Evolutionary conservation across 768 basidiomycete genomes (phyloP), one percentile per base, ranked within the genome.

Genomic region (Daedaleopsis nitida): DNA sequence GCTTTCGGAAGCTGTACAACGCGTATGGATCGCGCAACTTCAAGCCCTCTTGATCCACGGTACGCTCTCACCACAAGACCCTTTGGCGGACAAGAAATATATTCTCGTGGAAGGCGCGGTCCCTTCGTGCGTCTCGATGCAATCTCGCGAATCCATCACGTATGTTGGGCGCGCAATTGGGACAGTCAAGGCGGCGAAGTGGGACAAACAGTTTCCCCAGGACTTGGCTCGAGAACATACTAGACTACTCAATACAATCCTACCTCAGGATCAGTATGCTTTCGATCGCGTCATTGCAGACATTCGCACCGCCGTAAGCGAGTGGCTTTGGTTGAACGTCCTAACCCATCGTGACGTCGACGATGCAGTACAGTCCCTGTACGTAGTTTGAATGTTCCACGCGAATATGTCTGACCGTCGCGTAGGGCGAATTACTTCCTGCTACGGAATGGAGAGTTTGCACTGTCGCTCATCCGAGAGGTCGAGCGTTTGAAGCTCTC

Each of bases 251-350:
- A 86, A 87, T 61, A 77, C 77, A 10, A 86, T 91, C 4, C 78
- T 92, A 9, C 88, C 89, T 0, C 84, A 91, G 67, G 88, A 94
- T 65, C 85, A 84, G 62, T 87, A 91, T 62, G 81, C 79, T 16
- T 92, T 97, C 68, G 92, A 92, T 70, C 76, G 80, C 35, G 83
- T 87, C 60, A 84, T 97, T 38, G 76, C 83, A 17, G 84, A 88
- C 61, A 91, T 95, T 39, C 78, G 94, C 59, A 88, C 82, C 1
- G 87, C 89, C 59, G 84, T 96, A 53, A 91, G 93, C 70, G 95
- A 97, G 78, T 97, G 94, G 94, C 78, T 97, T 1, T 97, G 94
- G 95, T 73, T 86, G 23, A 93, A 95, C 68, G 88, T 96, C 39
- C 78, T 97, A 54, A 96, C 93, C 2, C 82, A 82, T 68, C 83